Evolutionary conservation across 2,329 filamentous ascomycete genomes (phyloP).

Genomic region (Arthrobotrys iridis): DNA sequence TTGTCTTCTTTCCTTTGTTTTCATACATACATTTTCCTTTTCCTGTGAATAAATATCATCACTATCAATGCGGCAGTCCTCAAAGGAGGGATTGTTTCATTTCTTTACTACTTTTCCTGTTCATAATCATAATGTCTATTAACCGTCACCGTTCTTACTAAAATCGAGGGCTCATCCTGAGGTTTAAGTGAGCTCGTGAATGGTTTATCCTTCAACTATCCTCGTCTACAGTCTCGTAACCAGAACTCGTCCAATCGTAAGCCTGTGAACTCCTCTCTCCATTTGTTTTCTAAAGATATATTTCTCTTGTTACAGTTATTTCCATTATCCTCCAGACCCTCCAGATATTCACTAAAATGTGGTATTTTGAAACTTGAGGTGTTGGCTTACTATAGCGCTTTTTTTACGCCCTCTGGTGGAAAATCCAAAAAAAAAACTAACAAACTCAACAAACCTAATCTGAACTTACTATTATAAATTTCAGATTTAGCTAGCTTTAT

Average conservation of each 20-base stretch:
- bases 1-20: constrained; percentile 19
- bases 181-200: not conserved
- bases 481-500: too few species aligned
- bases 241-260: not conserved
- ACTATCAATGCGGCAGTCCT: constrained; percentile 40
- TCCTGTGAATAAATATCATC: constrained; percentile 19
- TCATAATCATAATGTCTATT: constrained; percentile 22
- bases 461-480: too few species aligned
- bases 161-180: not conserved
- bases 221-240: too few species aligned
- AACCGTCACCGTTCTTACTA: constrained; percentile 1
- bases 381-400: too few species aligned
- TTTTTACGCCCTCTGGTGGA: too few species aligned
- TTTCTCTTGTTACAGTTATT: too few species aligned
- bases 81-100: constrained; percentile 50
- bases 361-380: too few species aligned
- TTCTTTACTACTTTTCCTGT: constrained; percentile 16
- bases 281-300: too few species aligned
- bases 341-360: too few species aligned
- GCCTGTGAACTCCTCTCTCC: not conserved
- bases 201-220: not conserved
- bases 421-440: too few species aligned
- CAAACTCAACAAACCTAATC: too few species aligned
- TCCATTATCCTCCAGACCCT: too few species aligned
- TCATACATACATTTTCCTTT: not conserved